phyloP scores from a whole-genome alignment of 2,329 filamentous ascomycete genomes.

The Alternaria sp. region DNA sequence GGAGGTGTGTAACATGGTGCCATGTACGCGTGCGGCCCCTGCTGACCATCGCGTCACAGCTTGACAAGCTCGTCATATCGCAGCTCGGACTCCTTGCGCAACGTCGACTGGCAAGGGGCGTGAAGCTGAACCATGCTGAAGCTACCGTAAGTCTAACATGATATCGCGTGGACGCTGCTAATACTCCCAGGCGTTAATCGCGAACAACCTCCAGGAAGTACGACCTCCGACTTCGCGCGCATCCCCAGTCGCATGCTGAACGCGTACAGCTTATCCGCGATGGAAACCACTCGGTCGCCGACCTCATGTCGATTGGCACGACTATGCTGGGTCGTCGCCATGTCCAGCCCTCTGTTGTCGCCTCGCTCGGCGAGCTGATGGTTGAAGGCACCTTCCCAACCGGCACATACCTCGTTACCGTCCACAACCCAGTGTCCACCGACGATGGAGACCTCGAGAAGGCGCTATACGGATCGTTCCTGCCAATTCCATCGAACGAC shows the following conservation, averaged over 20 bases:
- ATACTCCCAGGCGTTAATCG: conserved; percentile 72
- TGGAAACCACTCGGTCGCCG: conserved; percentile 88
- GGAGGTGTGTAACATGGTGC: conserved; percentile 34
- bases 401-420: conserved; percentile 92
- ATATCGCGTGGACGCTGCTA: conserved; percentile 7
- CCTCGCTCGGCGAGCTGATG: conserved; percentile 82
- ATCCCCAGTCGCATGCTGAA: conserved; percentile 28
- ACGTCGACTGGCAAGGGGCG: conserved; percentile 82
- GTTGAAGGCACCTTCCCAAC: conserved; percentile 92
- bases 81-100: conserved; percentile 89
- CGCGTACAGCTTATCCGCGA: conserved; percentile 79
- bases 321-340: conserved; percentile 94
- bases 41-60: conserved; percentile 58
- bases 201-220: conserved; percentile 87
- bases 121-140: conserved; percentile 89
- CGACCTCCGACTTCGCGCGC: conserved; percentile 15
- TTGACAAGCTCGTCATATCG: conserved; percentile 94
- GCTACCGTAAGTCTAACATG: conserved; percentile 66
- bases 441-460: conserved; percentile 87
- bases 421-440: conserved; percentile 85
- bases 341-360: conserved; percentile 81
- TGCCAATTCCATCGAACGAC: conserved; percentile 75
- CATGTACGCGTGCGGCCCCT: conserved; percentile 2
- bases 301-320: conserved; percentile 89
- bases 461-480: conserved; percentile 88